A percentile compares a stretch with the other conserved stretches of the same genome.
These are phyloP conservation scores for Discostella pseudostelligera DNA, from an alignment of 108 stramenopile species.

Conservation along the genomic window DNA sequence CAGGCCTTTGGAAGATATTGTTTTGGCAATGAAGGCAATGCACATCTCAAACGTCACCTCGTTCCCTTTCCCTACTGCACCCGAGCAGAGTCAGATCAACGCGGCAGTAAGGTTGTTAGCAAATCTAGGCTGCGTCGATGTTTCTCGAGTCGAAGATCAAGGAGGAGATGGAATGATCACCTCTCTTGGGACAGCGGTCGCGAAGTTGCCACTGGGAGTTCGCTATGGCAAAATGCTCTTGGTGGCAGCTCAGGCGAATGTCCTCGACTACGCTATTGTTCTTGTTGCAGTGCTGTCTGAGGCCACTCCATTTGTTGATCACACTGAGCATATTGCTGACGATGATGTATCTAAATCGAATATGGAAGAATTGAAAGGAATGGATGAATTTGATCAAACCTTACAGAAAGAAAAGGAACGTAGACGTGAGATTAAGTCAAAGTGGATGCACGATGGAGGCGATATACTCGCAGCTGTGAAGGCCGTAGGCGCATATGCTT, in stretches of 20 bases:
- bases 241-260: conserved; percentile 81
- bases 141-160: conserved; percentile 58
- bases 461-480: conserved; percentile 77
- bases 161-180: conserved; percentile 82
- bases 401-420: conserved; percentile 32
- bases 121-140: conserved; percentile 79
- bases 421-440: conserved; percentile 41
- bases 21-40: conserved; percentile 90
- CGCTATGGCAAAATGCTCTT: conserved; percentile 88
- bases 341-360: conserved; percentile 22
- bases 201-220: conserved; percentile 84
- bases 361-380: conserved; percentile 36
- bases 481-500: conserved; percentile 82
- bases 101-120: conserved; percentile 74
- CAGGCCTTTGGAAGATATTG: conserved; percentile 88
- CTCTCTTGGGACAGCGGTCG: conserved; percentile 68
- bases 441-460: conserved; percentile 76
- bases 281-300: conserved; percentile 80
- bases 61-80: conserved; percentile 86
- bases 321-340: conserved; percentile 43
- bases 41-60: conserved; percentile 64
- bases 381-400: conserved; percentile 60
- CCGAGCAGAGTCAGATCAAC: conserved; percentile 63
- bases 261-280: conserved; percentile 82
- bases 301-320: conserved; percentile 60